Evolutionary conservation across 257 asterid species (phyloP), one percentile per base, ranked within the genome.

Genomic region (Nicotiana undulata): DNA sequence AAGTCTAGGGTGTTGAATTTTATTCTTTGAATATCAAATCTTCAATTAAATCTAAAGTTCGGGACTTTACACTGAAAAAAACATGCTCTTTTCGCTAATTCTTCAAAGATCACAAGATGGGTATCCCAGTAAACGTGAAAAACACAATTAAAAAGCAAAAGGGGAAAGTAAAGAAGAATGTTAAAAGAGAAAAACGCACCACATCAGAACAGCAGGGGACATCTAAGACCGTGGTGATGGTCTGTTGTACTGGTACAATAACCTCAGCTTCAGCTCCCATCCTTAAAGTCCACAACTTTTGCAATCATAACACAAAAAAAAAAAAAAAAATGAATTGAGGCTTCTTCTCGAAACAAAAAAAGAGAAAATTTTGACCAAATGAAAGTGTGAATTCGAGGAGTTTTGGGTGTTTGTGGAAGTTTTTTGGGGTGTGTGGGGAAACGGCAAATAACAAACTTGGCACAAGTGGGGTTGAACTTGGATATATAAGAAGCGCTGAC

Each of bases 201-300:
- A 24, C 59, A 72, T 72, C 77, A 72, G 77, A 44, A 46, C 22
- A 72, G n/a, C 77, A 0, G 13, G 77, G 77, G 9, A 72, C 22
- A 72, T 72, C 77, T 32, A 72, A 72, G 32, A 3, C 77, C 46
- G 46, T 37, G 13, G 59, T 3, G 13, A 72, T 72, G 2, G 77
- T 72, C 60, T 72, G 77, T 72, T 72, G 77, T 72, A 46, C 60
- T 13, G 77, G 60, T 13, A 46, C 60, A 34, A 72, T 72, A 22
- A 72, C 77, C 28, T 72, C 77, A 22, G 77, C 77, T 72, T 29
- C 60, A 72, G 78, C 78, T 24, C 32, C 78, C 78, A 72, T 72
- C 6, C 22, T 46, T 46, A 22, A 46, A 72, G 37, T 46, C 20
- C 32, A 68, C 56, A 34, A 66, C 9, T 34, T 65, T 31, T n/a